Evolutionary conservation across 192 early-diverging fungal species (phyloP), one percentile per base, ranked within the genome.

Genomic region (Backusella tuberculispora): DNA sequence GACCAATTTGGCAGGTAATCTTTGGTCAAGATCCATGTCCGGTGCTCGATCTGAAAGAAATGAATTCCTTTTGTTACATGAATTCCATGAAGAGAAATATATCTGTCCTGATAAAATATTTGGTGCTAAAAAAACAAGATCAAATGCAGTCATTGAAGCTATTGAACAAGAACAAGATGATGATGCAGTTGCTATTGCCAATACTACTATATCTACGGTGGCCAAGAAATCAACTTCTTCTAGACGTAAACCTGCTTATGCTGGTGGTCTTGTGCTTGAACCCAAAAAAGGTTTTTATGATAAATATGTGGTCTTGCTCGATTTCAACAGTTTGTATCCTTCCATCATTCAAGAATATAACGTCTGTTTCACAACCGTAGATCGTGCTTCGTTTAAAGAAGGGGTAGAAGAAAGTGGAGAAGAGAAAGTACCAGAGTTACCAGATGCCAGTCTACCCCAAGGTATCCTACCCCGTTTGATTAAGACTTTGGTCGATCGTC

Each of bases 291-390:
- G 98, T 4, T 92, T 98, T 74, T 98, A 99, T 80, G 97, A 99
- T 80, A 92, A 93, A 44, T 99, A 86, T 78, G 95, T 99, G 5
- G 79, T 99, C 19, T 83, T 98, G 45, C 84, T 99, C 65, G 98
- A 99, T 88, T 99, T 99, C 82, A 99, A 99, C 90, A 94, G 93
- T 86, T 89, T 99, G 91, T 99, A 99, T 74, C 97, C 98, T 65
- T 97, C 97, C 26, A 99, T 99, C 67, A 99, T 99, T 78, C 98
- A 99, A 77, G 98, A 99, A 82, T 99, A 93, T 88, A 99, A 99
- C 79, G 95, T 99, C 69, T 99, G 97, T 83, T 99, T 99, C 74
- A 99, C 98, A 13, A 99, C 98, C 0, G 95, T 99, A 12, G 83
- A 91, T 40, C 85, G 81, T 41, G 12, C 71, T 48, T 72, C 65